Conservation (phyloP, 495 filamentous ascomycete genomes). For the Penicillium cataractarum region DNA sequence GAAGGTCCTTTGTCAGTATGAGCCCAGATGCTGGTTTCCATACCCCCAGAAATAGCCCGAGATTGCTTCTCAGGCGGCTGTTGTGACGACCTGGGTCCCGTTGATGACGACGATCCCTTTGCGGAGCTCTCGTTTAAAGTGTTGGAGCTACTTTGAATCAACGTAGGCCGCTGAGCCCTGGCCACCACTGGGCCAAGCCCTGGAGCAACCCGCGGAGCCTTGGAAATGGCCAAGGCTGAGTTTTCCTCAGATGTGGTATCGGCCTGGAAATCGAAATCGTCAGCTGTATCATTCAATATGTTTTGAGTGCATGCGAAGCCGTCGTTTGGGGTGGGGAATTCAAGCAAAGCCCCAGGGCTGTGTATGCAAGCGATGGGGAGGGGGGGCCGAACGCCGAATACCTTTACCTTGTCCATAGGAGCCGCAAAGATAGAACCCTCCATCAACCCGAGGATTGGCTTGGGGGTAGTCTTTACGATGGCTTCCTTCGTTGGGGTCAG, state of each 20-base stretch:
- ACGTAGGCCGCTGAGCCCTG: not conserved
- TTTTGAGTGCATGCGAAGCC: not conserved
- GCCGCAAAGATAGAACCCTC: not conserved
- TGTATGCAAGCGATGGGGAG: not conserved
- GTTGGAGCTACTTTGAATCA: constrained; percentile 2
- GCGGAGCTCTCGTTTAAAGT: not conserved
- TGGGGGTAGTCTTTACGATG: not conserved
- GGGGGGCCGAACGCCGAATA: not conserved
- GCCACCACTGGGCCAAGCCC: not conserved
- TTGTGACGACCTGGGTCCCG: not conserved
- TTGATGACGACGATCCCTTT: not conserved
- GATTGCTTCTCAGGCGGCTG: not conserved
- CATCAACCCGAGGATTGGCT: not conserved
- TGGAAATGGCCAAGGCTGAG: not conserved
- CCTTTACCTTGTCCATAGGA: not conserved
- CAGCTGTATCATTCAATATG: not conserved
- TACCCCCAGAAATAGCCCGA: not conserved
- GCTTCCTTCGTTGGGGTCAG: not conserved
- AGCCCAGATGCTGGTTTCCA: not conserved
- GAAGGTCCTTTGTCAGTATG: not conserved
- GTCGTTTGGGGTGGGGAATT: not conserved
- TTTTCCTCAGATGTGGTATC: not conserved
- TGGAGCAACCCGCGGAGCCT: not conserved
- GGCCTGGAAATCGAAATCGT: not conserved
- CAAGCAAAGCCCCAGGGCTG: not conserved